phyloP scores from a whole-genome alignment of 2,329 filamentous ascomycete genomes.

The Talaromyces amestolkiae region DNA sequence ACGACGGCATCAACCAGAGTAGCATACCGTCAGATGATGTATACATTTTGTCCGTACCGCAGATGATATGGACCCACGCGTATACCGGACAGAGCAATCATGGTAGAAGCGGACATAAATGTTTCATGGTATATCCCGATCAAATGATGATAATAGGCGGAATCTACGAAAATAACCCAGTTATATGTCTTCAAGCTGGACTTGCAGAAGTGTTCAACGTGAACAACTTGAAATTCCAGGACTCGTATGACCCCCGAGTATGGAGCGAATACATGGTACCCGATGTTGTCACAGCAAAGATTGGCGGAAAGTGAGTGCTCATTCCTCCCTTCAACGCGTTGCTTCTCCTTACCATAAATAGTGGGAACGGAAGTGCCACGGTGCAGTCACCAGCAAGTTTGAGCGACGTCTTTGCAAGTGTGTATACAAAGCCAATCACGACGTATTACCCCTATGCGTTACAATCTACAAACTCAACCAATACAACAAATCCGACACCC shows the following conservation, averaged over 20 bases:
- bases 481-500: conserved; percentile 6
- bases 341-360: conserved; percentile 20
- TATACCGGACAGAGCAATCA: conserved; percentile 23
- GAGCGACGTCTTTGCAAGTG: conserved; percentile 52
- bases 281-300: conserved; percentile 29
- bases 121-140: conserved; percentile 49
- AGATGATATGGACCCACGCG: conserved; percentile 35
- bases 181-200: conserved; percentile 50
- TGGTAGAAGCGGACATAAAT: conserved; percentile 34
- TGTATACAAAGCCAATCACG: conserved; percentile 56
- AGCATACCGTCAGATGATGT: conserved; percentile 32
- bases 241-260: conserved; percentile 31
- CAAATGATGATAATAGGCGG: conserved; percentile 45
- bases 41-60: conserved; percentile 36
- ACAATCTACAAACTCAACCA: conserved; percentile 10
- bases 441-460: conserved; percentile 60
- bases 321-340: background rate
- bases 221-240: conserved; percentile 34
- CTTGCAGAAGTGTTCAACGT: conserved; percentile 52
- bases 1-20: conserved; percentile 25
- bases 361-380: conserved; percentile 34
- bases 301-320: conserved; percentile 37
- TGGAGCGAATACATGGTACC: conserved; percentile 36
- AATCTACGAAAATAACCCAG: conserved; percentile 17
- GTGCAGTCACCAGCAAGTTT: conserved; percentile 38